Evolutionary conservation across 257 asterid genomes (phyloP).

Genomic region (Ilex aquifolium): DNA sequence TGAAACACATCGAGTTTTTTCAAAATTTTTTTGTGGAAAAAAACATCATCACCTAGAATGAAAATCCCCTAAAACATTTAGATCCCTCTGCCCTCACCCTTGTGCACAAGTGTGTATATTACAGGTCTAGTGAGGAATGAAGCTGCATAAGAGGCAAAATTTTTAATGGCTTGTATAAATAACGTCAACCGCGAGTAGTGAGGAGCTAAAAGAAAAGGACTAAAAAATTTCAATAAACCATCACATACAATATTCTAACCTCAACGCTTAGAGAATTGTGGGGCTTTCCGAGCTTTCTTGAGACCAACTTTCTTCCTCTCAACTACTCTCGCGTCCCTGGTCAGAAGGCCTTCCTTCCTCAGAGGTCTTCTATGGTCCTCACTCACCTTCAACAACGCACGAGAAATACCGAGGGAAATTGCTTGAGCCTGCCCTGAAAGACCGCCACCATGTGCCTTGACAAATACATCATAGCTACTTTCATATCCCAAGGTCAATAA

Average conservation of each 20-base stretch:
- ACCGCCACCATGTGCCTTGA: constrained; percentile 95
- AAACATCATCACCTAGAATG: too few relatives aligned
- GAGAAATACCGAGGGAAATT: constrained; percentile 85
- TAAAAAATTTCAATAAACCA: too few relatives aligned
- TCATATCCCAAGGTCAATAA: constrained; percentile 75
- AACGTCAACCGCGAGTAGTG: too few relatives aligned
- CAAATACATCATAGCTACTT: constrained; percentile 77
- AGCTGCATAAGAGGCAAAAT: too few relatives aligned
- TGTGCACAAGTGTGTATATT: too few relatives aligned
- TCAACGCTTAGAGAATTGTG: constrained; percentile 97
- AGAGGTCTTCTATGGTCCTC: constrained; percentile 72
- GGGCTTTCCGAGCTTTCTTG: constrained; percentile 91
- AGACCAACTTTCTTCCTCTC: constrained; percentile 95
- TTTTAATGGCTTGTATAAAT: too few relatives aligned
- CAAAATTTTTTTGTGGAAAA: too few relatives aligned
- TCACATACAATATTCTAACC: constrained; percentile 12
- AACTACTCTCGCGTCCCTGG: constrained; percentile 86
- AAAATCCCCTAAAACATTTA: too few relatives aligned
- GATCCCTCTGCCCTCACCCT: too few relatives aligned
- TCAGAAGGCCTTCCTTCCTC: constrained; percentile 85
- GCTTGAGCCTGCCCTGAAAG: constrained; percentile 98
- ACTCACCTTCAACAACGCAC: constrained; percentile 87
- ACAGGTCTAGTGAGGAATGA: too few relatives aligned
- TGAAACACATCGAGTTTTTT: too few relatives aligned
- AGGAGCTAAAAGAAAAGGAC: neutral